phyloP scores from a whole-genome alignment of 306 rosid genomes.

The Sicyos edulis region DNA sequence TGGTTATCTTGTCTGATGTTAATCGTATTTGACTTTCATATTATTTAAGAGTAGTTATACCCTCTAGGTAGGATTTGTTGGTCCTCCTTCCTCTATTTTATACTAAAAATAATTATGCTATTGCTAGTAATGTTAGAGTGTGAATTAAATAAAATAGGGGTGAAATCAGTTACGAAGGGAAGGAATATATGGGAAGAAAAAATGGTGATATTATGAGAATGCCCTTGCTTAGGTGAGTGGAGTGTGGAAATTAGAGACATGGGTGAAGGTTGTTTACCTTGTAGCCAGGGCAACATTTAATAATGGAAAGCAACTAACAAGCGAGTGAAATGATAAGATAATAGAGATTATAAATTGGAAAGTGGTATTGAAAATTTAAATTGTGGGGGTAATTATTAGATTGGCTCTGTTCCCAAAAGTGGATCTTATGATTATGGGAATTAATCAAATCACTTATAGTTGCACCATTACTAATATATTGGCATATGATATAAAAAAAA shows the following conservation, averaged over 20 bases:
- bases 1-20: no score
- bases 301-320: conserved; percentile 13
- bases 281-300: conserved; percentile 4
- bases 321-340: conserved; percentile 2
- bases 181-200: not conserved
- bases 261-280: not conserved
- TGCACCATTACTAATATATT: conserved; percentile 2
- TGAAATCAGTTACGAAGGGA: no score
- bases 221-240: not conserved
- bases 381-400: not conserved
- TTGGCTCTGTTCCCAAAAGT: conserved; percentile 2
- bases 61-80: no score
- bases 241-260: not conserved
- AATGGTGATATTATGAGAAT: not conserved
- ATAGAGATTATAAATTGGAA: not conserved
- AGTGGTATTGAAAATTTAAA: not conserved
- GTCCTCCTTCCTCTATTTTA: no score
- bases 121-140: no score
- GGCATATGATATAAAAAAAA: no score
- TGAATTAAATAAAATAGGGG: no score
- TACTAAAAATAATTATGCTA: no score
- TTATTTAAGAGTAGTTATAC: no score
- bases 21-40: no score
- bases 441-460: not conserved
- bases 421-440: conserved; percentile 12